Evolutionary conservation across 1,284 basidiomycete species (phyloP).

Genomic region (Tilletia horrida): DNA sequence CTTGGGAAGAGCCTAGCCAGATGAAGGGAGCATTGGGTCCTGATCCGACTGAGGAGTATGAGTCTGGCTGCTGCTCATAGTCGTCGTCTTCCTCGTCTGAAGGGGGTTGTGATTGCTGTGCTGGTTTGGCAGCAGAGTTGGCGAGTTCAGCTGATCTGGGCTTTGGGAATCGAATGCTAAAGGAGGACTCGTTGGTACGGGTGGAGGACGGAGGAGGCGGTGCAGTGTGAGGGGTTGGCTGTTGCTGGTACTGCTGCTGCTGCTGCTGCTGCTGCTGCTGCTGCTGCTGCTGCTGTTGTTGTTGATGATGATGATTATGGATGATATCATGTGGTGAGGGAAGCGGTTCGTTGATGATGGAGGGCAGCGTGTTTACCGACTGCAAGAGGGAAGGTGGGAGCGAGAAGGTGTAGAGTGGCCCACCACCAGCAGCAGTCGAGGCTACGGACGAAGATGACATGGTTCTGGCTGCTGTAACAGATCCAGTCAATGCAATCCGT

Average conservation of each 20-base stretch:
- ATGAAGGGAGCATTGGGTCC: slow-evolving; percentile 11
- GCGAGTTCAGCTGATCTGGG: too few relatives aligned
- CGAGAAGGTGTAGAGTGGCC: slow-evolving; percentile 43
- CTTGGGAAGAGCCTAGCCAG: neutral
- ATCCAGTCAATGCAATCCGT: too few relatives aligned
- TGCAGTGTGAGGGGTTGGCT: slow-evolving; percentile 12
- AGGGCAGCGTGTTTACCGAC: slow-evolving; percentile 21
- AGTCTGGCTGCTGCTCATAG: neutral
- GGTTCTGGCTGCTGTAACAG: neutral
- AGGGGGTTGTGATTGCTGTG: neutral
- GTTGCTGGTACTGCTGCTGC: slow-evolving; percentile 10
- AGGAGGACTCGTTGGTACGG: neutral
- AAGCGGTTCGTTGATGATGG: slow-evolving; percentile 10
- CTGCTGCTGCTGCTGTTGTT: slow-evolving; percentile 2
- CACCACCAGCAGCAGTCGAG: neutral
- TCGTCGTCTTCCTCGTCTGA: neutral
- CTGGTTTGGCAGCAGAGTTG: neutral
- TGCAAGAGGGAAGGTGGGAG: slow-evolving; percentile 29
- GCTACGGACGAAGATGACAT: slow-evolving; percentile 17
- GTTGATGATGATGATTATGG: slow-evolving; percentile 27
- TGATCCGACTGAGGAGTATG: slow-evolving; percentile 7
- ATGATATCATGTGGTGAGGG: slow-evolving; percentile 18
- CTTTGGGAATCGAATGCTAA: neutral
- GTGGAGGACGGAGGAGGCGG: neutral
- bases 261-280: slow-evolving; percentile 9